Conservation (phyloP, 768 basidiomycete species). For the Russula dissimulans region DNA sequence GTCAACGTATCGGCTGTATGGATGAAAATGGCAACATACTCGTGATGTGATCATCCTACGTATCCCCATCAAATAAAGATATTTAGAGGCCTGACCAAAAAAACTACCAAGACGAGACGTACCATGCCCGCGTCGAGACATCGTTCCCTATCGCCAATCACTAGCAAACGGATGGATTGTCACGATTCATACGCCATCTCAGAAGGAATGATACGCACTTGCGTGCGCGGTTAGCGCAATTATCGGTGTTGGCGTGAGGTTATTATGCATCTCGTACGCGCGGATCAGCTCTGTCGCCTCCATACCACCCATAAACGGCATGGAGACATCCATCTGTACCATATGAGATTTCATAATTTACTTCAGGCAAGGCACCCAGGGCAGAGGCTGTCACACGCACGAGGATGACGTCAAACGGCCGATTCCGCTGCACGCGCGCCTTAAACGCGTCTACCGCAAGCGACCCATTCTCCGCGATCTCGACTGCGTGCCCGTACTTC, state of each 20-base stretch:
- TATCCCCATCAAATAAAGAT: neutral
- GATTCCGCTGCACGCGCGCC: conserved; percentile 54
- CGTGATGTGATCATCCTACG: conserved; percentile 68
- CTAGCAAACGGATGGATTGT: conserved; percentile 28
- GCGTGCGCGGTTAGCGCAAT: conserved; percentile 97
- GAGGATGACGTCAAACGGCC: conserved; percentile 86
- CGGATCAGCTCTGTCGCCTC: conserved; percentile 93
- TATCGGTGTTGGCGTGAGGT: conserved; percentile 72
- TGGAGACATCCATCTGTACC: conserved; percentile 89
- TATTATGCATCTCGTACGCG: conserved; percentile 66
- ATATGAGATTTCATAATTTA: neutral
- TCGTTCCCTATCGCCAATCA: conserved; percentile 81
- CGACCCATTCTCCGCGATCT: conserved; percentile 96
- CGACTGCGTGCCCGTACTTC: conserved; percentile 89
- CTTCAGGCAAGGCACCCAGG: neutral
- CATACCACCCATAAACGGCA: conserved; percentile 99
- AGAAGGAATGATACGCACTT: conserved; percentile 47
- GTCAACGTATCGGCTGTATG: neutral
- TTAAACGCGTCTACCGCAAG: conserved; percentile 91
- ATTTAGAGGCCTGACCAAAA: neutral
- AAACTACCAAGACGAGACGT: neutral
- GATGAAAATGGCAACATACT: conserved; percentile 43
- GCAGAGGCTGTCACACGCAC: conserved; percentile 36
- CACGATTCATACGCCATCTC: neutral
- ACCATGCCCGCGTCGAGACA: conserved; percentile 69